A percentile compares a stretch with the other conserved stretches of the same genome.
phyloP scores from a whole-genome alignment of 2,329 filamentous ascomycete genomes.

The Claviceps sp. region DNA sequence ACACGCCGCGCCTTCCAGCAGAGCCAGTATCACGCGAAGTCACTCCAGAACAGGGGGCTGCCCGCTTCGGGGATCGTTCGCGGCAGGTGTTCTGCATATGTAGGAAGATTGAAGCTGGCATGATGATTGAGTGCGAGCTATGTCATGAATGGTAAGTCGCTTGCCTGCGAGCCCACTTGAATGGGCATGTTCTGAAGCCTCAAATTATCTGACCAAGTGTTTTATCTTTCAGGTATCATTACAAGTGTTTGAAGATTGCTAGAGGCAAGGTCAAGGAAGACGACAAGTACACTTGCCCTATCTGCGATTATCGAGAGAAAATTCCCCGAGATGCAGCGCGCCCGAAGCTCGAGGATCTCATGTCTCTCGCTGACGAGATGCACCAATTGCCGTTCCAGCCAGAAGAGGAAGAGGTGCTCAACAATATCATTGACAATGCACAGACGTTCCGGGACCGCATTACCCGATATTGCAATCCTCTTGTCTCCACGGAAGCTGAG shows the following conservation, averaged over 20 bases:
- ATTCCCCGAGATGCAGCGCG: slow-evolving; percentile 93
- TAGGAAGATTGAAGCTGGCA: slow-evolving; percentile 79
- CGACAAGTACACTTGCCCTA: slow-evolving; percentile 95
- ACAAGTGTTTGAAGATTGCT: slow-evolving; percentile 95
- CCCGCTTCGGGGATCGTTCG: slow-evolving; percentile 46
- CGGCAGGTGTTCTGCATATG: slow-evolving; percentile 95
- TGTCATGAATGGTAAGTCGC: slow-evolving; percentile 83
- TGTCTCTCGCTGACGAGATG: slow-evolving; percentile 75
- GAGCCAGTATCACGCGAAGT: slow-evolving; percentile 84
- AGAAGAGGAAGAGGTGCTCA: slow-evolving; percentile 78
- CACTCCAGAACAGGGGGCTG: slow-evolving; percentile 37
- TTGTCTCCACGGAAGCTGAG: slow-evolving; percentile 72
- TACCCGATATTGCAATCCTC: slow-evolving; percentile 63
- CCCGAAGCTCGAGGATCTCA: slow-evolving; percentile 84
- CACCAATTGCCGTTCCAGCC: slow-evolving; percentile 76
- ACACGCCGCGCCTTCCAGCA: slow-evolving; percentile 78
- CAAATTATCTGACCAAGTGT: background rate
- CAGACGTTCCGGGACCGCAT: slow-evolving; percentile 76
- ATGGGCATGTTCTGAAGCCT: background rate
- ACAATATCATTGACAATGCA: slow-evolving; percentile 77
- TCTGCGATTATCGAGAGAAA: slow-evolving; percentile 94
- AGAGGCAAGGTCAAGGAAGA: slow-evolving; percentile 96
- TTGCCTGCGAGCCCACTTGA: slow-evolving; percentile 6
- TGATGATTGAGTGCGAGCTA: slow-evolving; percentile 99
- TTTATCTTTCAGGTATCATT: slow-evolving; percentile 61